phyloP scores from a whole-genome alignment of 768 basidiomycete species.

The Rhodotorula kratochvilovae region DNA sequence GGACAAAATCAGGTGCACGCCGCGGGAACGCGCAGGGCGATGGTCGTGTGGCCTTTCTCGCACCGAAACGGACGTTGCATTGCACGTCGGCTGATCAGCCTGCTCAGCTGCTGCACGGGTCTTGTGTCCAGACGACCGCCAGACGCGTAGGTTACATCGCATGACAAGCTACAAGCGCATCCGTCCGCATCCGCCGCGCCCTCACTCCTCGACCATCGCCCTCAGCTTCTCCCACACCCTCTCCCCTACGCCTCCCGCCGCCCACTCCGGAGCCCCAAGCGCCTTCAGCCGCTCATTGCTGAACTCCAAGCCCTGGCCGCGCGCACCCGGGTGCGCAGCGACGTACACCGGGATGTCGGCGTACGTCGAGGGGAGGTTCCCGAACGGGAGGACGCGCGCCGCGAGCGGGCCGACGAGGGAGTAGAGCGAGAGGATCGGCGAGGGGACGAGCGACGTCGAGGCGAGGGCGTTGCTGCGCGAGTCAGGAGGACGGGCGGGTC shows the following conservation, averaged over 20 bases:
- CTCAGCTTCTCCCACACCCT: conserved; percentile 23
- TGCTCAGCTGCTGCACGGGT: too few relatives aligned
- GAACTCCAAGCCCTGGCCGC: conserved; percentile 17
- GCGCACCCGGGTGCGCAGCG: conserved; percentile 29
- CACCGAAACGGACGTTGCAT: too few relatives aligned
- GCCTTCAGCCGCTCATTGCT: conserved; percentile 20
- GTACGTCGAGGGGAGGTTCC: conserved; percentile 34
- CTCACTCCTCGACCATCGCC: conserved; percentile 18
- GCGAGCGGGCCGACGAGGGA: conserved; percentile 28
- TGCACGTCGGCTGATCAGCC: too few relatives aligned
- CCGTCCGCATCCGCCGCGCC: not conserved
- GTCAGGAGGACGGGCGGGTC: not conserved
- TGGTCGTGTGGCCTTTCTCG: too few relatives aligned
- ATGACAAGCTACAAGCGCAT: too few relatives aligned
- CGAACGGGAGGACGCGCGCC: conserved; percentile 29
- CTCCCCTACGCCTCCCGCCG: conserved; percentile 12
- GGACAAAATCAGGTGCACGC: too few relatives aligned
- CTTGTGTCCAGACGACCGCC: too few relatives aligned
- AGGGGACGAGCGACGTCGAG: conserved; percentile 28
- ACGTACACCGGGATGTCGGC: conserved; percentile 41
- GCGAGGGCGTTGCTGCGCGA: conserved; percentile 4
- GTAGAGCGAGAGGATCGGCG: conserved; percentile 22
- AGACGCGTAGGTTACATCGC: too few relatives aligned
- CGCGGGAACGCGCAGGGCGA: too few relatives aligned
- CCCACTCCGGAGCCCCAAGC: conserved; percentile 24